Percentiles rank a stretch among this genome's conserved stretches.
These are phyloP conservation scores for Lodderomyces margitis DNA, from an alignment of 1,139 yeast genomes.

Conservation along the genomic window DNA sequence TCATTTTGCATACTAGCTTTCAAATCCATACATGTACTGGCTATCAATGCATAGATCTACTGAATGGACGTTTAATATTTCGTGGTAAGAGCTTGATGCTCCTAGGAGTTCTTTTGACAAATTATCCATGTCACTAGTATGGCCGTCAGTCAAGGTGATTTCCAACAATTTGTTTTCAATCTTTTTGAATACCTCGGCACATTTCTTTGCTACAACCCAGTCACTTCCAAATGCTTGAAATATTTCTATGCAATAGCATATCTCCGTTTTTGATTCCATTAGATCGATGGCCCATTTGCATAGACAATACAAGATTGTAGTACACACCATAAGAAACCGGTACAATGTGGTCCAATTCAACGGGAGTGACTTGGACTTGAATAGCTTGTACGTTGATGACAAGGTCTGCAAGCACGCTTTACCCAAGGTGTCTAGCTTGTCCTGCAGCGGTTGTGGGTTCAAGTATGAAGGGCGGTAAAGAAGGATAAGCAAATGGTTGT, in stretches of 20 bases:
- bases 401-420: constrained; percentile 39
- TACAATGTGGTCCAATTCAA: constrained; percentile 49
- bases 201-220: constrained; percentile 46
- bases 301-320: constrained; percentile 43
- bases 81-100: constrained; percentile 44
- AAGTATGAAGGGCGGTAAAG: constrained; percentile 49
- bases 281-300: constrained; percentile 46
- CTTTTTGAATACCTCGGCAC: constrained; percentile 42
- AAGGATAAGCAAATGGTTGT: constrained; percentile 41
- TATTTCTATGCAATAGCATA: constrained; percentile 44
- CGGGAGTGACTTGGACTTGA: constrained; percentile 41
- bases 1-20: constrained; percentile 3
- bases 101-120: constrained; percentile 39
- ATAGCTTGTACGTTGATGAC: constrained; percentile 40
- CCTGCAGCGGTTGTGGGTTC: constrained; percentile 40
- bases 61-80: constrained; percentile 39
- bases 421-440: constrained; percentile 35
- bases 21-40: constrained; percentile 15
- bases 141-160: constrained; percentile 30
- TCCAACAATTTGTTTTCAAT: constrained; percentile 40
- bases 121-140: constrained; percentile 35
- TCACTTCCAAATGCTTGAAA: constrained; percentile 42
- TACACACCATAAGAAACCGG: constrained; percentile 43
- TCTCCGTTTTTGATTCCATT: constrained; percentile 41
- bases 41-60: constrained; percentile 30